Conservation (phyloP, 129 eudicot genomes). For the Ambrosia artemisiifolia region DNA sequence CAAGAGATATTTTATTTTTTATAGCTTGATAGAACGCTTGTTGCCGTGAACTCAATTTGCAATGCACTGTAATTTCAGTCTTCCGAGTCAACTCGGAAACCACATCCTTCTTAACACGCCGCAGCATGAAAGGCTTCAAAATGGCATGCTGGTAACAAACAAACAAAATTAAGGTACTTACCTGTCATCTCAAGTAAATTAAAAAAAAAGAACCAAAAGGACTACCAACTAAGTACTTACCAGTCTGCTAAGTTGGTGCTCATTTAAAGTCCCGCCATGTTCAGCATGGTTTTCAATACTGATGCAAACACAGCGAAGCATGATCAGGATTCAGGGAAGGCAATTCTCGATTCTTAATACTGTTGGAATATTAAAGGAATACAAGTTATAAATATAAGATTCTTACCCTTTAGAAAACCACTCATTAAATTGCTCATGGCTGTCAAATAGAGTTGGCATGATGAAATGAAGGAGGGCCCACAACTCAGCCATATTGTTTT, state of each 20-base stretch:
- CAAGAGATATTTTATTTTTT: slow-evolving; percentile 97
- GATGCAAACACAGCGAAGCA: slow-evolving; percentile 25
- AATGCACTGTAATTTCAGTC: slow-evolving; percentile 79
- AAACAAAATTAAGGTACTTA: background rate
- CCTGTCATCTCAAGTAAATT: background rate
- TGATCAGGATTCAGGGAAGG: background rate
- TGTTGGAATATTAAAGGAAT: background rate
- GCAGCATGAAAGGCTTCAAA: slow-evolving; percentile 95
- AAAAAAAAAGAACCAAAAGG: too few relatives aligned
- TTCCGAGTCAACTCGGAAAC: slow-evolving; percentile 80
- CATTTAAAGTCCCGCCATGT: slow-evolving; percentile 97
- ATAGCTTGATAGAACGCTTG: slow-evolving; percentile 98
- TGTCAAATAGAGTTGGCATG: slow-evolving; percentile 96
- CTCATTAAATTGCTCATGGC: slow-evolving; percentile 96
- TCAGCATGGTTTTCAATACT: slow-evolving; percentile 99
- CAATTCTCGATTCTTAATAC: background rate
- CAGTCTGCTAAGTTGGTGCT: slow-evolving; percentile 97
- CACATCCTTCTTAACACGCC: slow-evolving; percentile 95
- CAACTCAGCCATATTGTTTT: slow-evolving; percentile 99
- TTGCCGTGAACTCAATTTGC: slow-evolving; percentile 95
- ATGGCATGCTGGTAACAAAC: slow-evolving; percentile 80
- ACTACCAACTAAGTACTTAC: slow-evolving; percentile 38
- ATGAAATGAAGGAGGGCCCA: slow-evolving; percentile 99
- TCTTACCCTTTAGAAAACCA: slow-evolving; percentile 99
- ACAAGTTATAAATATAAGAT: background rate